Evolutionary conservation across 2,329 filamentous ascomycete species (phyloP), one percentile per base, ranked within the genome.

Genomic region (Sphaerostilbella broomeana): DNA sequence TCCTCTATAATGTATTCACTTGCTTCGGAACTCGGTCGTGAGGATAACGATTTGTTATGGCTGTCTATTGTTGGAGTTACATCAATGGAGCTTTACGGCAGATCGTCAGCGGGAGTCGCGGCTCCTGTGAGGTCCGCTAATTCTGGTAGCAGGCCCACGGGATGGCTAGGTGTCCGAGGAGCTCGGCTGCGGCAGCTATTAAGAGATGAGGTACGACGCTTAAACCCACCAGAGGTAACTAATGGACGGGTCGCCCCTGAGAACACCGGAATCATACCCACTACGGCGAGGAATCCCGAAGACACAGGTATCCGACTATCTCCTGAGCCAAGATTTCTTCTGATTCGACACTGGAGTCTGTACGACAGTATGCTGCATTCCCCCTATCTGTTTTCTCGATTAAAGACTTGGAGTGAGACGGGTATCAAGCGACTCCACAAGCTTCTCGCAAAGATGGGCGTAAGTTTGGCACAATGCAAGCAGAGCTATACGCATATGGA

Each of bases 301-400:
- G 92, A 98, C 61, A 94, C 80, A 8, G 84, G 87, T 35, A 97
- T 98, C 50, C 81, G 89, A 16, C 69, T 98, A 26, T 95, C 89
- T 0, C 92, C 92, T 0, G 92, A 98, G 56, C 94, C 92, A 8
- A 84, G 86, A 27, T 95, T 98, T 51, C 74, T 97, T 18, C 75
- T 98, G 1, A 86, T 97, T 38, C 75, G 92, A 22, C 92, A 98
- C 59, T 98, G 92, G 92, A 95, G 87, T 51, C 70, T 98, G 11
- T 97, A 97, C 61, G 92, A 98, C 56, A 95, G 88, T 59, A 97
- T 98, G 92, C 73, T 97, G 10, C 92, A 98, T 60, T 95, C 89
- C 0, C 89, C 90, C 0, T 97, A 95, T 55, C 76, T 98, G 4
- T 90, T 94, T 44, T 86, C 90, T 4, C 78, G 87, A 21, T 73